Percentiles rank a stretch among this genome's conserved stretches.
Evolutionary conservation across 2,329 filamentous ascomycete species (phyloP).

Genomic region (Calcarisporium arbuscula): DNA sequence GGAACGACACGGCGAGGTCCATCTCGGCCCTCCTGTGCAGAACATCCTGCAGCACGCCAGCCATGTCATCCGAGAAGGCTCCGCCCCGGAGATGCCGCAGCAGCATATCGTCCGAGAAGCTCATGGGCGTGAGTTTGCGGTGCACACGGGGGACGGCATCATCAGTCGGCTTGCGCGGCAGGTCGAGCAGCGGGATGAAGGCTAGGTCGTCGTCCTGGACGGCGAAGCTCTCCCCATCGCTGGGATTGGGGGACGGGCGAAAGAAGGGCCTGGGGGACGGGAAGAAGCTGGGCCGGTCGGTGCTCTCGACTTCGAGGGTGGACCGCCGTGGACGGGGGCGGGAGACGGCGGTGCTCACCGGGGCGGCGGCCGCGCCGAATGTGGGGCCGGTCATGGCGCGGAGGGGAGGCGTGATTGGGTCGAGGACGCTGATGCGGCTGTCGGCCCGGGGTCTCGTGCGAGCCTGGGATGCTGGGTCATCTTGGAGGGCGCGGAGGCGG

Average conservation of each 20-base stretch:
- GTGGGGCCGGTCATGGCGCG: slow-evolving; percentile 17
- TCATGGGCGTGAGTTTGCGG: slow-evolving; percentile 13
- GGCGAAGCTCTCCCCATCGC: slow-evolving; percentile 12
- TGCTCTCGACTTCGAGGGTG: slow-evolving; percentile 21
- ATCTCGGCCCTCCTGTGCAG: slow-evolving; percentile 27
- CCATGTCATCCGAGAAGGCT: slow-evolving; percentile 34
- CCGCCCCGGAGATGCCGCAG: slow-evolving; percentile 33
- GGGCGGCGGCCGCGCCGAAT: slow-evolving; percentile 12
- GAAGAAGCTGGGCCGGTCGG: slow-evolving; percentile 17
- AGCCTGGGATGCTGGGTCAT: slow-evolving; percentile 16
- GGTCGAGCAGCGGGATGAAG: slow-evolving; percentile 25
- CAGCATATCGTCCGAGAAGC: slow-evolving; percentile 35
- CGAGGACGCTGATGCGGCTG: slow-evolving; percentile 12
- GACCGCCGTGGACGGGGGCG: slow-evolving; percentile 17
- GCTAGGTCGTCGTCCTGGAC: slow-evolving; percentile 22
- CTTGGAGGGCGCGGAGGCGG: slow-evolving; percentile 21
- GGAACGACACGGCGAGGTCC: slow-evolving; percentile 22
- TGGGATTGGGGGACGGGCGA: slow-evolving; percentile 16
- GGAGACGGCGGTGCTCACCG: slow-evolving; percentile 1
- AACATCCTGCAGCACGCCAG: slow-evolving; percentile 30
- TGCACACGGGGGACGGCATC: slow-evolving; percentile 13
- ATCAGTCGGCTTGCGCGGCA: slow-evolving; percentile 5
- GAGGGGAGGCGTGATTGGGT: slow-evolving; percentile 22
- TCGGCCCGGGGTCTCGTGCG: slow-evolving; percentile 16
- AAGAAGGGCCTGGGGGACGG: slow-evolving; percentile 16